These are phyloP conservation scores for Phragmites australis DNA, from an alignment of 176 grass and related monocot genomes.

Conservation along the genomic window DNA sequence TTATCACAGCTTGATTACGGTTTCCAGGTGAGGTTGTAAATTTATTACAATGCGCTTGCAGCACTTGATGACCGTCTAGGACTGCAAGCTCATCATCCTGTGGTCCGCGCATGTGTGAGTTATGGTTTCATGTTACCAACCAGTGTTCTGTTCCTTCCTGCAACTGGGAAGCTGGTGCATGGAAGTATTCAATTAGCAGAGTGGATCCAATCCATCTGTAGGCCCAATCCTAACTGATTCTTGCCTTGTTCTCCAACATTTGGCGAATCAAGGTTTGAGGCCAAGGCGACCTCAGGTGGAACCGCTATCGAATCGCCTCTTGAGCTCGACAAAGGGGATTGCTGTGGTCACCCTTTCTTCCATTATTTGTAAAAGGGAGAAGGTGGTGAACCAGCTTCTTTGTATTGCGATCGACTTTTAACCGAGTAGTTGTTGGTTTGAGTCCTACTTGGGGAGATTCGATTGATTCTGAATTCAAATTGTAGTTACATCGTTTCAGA, in stretches of 20 bases:
- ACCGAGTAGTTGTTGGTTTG: background rate
- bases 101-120: constrained; percentile 33
- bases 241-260: background rate
- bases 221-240: background rate
- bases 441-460: background rate
- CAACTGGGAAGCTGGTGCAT: background rate
- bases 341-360: no score
- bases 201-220: background rate
- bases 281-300: no score
- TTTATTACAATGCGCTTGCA: constrained; percentile 15
- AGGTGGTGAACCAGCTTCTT: no score
- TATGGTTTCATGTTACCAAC: background rate
- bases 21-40: background rate
- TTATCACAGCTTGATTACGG: constrained; percentile 1
- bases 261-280: no score
- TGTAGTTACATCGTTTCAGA: no score
- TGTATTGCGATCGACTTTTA: background rate
- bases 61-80: constrained; percentile 3
- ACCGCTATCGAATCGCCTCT: no score
- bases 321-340: no score
- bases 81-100: constrained; percentile 21
- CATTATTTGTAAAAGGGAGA: no score
- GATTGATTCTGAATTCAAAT: background rate
- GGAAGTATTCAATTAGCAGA: background rate
- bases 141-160: background rate